These are phyloP conservation scores for Sclerotinia spermophila DNA, from an alignment of 2,329 filamentous ascomycete species.

Conservation along the genomic window DNA sequence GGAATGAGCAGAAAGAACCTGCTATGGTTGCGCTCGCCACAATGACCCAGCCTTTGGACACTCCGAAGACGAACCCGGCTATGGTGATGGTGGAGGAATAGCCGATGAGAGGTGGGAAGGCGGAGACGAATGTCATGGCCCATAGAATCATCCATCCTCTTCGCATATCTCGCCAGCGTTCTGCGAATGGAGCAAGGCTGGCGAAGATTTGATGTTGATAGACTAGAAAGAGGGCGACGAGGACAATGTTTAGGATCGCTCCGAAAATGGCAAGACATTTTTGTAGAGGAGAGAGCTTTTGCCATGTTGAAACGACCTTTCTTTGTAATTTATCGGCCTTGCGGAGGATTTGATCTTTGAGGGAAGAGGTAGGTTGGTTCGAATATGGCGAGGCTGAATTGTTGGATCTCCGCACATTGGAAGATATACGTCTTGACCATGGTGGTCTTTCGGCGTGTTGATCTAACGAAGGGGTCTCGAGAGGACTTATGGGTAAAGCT, in stretches of 20 bases:
- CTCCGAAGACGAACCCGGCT: slow-evolving; percentile 67
- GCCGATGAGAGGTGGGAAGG: slow-evolving; percentile 69
- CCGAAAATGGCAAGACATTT: slow-evolving; percentile 54
- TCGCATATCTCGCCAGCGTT: slow-evolving; percentile 66
- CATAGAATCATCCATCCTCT: slow-evolving; percentile 69
- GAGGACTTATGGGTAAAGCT: slow-evolving; percentile 43
- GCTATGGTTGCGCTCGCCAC: slow-evolving; percentile 71
- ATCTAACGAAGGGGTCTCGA: slow-evolving; percentile 44
- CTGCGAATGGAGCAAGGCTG: slow-evolving; percentile 67
- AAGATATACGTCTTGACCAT: slow-evolving; percentile 48
- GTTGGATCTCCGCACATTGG: slow-evolving; percentile 35
- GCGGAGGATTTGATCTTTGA: slow-evolving; percentile 42
- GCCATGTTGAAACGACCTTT: slow-evolving; percentile 48
- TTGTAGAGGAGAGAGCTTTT: slow-evolving; percentile 57
- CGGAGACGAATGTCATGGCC: slow-evolving; percentile 60
- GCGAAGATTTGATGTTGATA: slow-evolving; percentile 79
- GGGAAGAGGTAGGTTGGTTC: slow-evolving; percentile 29
- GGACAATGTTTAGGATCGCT: slow-evolving; percentile 45
- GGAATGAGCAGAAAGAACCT: slow-evolving; percentile 75
- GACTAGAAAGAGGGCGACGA: slow-evolving; percentile 66
- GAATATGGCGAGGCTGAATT: slow-evolving; percentile 27
- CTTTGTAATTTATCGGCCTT: slow-evolving; percentile 53
- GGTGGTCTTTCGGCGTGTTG: slow-evolving; percentile 43
- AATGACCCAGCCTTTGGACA: slow-evolving; percentile 68
- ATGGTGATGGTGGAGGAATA: slow-evolving; percentile 66